Evolutionary conservation across 305 asterid genomes (phyloP).

Genomic region (Solanum aculeatissimum): DNA sequence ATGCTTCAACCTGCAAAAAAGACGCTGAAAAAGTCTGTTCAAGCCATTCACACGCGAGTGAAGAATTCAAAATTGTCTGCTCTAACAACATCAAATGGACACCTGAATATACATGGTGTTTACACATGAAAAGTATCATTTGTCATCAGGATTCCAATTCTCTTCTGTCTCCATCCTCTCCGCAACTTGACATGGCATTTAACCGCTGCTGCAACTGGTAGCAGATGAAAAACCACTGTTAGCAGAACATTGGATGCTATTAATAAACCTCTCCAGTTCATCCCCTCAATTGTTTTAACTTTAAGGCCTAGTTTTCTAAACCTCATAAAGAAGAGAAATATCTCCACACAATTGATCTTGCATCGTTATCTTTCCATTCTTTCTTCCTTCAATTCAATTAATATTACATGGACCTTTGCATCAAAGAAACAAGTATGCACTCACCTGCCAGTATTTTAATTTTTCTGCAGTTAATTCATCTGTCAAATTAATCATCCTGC

Average conservation of each 20-base stretch:
- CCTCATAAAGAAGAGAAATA: background rate
- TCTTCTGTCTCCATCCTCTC: slow-evolving; percentile 54
- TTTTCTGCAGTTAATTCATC: slow-evolving; percentile 85
- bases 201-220: slow-evolving; percentile 80
- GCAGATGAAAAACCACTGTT: slow-evolving; percentile 1
- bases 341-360: background rate
- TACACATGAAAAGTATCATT: slow-evolving; percentile 16
- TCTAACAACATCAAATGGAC: background rate
- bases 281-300: background rate
- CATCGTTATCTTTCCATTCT: background rate
- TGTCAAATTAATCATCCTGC: slow-evolving; percentile 86
- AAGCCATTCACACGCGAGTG: background rate
- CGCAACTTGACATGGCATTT: slow-evolving; percentile 34
- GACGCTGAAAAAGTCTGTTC: background rate
- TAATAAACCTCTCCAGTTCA: background rate
- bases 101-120: slow-evolving; percentile 49
- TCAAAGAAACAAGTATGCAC: slow-evolving; percentile 13
- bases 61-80: background rate
- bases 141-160: slow-evolving; percentile 51
- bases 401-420: background rate
- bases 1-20: slow-evolving; percentile 14
- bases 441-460: slow-evolving; percentile 73
- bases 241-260: background rate
- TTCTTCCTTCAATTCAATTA: background rate
- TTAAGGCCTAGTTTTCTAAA: background rate